Evolutionary conservation across 148 eudicot species (phyloP).

Genomic region (Chenopodium berlandieri): DNA sequence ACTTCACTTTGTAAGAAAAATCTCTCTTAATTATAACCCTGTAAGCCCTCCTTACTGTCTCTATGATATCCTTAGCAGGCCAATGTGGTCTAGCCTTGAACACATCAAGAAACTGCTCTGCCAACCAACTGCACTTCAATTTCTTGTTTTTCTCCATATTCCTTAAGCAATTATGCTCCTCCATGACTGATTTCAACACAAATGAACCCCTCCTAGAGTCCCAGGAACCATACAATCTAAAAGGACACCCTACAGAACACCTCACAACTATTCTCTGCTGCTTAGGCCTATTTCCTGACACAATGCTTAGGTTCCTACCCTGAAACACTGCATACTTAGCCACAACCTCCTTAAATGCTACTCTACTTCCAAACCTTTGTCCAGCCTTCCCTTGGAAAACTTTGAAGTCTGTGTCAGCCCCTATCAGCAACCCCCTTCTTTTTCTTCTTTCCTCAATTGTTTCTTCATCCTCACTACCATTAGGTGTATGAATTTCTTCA

Average conservation of each 20-base stretch:
- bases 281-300: background rate
- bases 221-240: background rate
- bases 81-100: conserved; percentile 1
- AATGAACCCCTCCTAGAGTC: background rate
- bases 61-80: background rate
- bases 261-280: background rate
- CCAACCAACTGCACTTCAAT: background rate
- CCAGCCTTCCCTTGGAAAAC: background rate
- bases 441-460: too few relatives aligned
- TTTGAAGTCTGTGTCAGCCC: too few relatives aligned
- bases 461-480: too few relatives aligned
- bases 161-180: background rate
- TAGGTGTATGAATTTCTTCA: too few relatives aligned
- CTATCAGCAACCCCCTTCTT: too few relatives aligned
- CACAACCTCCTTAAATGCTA: background rate
- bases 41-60: background rate
- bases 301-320: background rate
- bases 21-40: background rate
- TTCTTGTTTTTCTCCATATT: background rate
- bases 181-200: background rate
- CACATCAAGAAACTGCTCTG: background rate
- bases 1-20: background rate
- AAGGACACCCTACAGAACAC: background rate
- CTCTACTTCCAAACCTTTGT: background rate
- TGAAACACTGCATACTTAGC: background rate